phyloP scores from a whole-genome alignment of 2,329 filamentous ascomycete species.

The Stagonosporopsis chrysanthemi region DNA sequence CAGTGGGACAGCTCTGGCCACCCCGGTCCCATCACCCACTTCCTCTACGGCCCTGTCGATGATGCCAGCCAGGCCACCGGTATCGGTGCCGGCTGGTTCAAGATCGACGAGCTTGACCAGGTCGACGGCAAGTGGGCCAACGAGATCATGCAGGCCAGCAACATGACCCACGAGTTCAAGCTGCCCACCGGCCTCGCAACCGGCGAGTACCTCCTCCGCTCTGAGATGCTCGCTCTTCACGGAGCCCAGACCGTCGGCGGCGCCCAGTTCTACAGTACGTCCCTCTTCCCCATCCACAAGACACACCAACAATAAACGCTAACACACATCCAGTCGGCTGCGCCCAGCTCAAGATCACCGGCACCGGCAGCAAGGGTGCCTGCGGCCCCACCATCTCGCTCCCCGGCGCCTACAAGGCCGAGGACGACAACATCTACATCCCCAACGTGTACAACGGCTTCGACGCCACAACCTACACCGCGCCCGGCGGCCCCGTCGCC shows the following conservation, averaged over 20 bases:
- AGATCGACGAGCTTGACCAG: slow-evolving; percentile 45
- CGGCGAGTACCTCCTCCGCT: slow-evolving; percentile 52
- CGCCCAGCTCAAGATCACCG: slow-evolving; percentile 55
- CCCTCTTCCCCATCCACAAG: slow-evolving; percentile 38
- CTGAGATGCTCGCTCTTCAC: slow-evolving; percentile 58
- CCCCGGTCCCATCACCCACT: slow-evolving; percentile 47
- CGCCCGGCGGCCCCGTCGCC: slow-evolving; percentile 41
- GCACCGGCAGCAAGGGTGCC: slow-evolving; percentile 44
- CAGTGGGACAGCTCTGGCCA: slow-evolving; percentile 45
- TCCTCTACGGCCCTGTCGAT: slow-evolving; percentile 58
- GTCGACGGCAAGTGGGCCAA: slow-evolving; percentile 43
- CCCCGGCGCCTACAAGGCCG: slow-evolving; percentile 49
- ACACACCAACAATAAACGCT: not conserved
- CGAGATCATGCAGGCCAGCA: slow-evolving; percentile 47
- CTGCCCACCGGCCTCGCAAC: slow-evolving; percentile 51
- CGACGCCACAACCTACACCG: slow-evolving; percentile 38
- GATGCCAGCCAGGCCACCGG: slow-evolving; percentile 55
- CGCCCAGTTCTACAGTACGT: slow-evolving; percentile 54
- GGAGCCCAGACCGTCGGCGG: slow-evolving; percentile 46
- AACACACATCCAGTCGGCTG: slow-evolving; percentile 32
- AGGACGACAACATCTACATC: slow-evolving; percentile 47
- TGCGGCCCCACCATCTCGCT: slow-evolving; percentile 52
- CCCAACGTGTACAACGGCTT: slow-evolving; percentile 48
- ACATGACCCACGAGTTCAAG: slow-evolving; percentile 48
- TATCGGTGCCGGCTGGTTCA: slow-evolving; percentile 47